Conservation (phyloP, 1,284 basidiomycete genomes). For the Pascua guehoae region DNA sequence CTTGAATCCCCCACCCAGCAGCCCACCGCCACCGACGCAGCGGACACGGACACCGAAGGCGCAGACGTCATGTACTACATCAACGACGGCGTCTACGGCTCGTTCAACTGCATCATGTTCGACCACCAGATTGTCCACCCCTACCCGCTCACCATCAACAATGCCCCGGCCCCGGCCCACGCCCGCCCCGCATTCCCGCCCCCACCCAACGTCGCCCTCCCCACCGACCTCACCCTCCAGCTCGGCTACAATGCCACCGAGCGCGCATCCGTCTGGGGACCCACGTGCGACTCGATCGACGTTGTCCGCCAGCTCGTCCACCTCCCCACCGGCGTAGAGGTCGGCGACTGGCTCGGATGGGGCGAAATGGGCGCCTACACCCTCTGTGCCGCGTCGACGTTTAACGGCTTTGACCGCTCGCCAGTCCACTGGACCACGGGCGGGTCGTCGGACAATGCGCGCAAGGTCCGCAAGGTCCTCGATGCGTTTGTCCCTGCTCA, state of each 20-base stretch:
- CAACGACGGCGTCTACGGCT: constrained; percentile 96
- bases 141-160: constrained; percentile 62
- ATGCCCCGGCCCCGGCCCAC: constrained; percentile 29
- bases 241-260: constrained; percentile 51
- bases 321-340: constrained; percentile 63
- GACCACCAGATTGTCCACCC: constrained; percentile 88
- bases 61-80: constrained; percentile 70
- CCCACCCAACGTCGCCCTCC: constrained; percentile 47
- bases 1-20: constrained; percentile 19
- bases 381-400: constrained; percentile 80
- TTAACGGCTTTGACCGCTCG: constrained; percentile 62
- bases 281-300: constrained; percentile 88
- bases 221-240: constrained; percentile 45
- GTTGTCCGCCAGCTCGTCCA: constrained; percentile 63
- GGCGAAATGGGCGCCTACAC: constrained; percentile 93
- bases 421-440: constrained; percentile 48
- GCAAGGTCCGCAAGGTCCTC: constrained; percentile 9
- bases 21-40: constrained; percentile 9
- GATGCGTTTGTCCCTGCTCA: constrained; percentile 2
- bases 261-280: constrained; percentile 55
- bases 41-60: constrained; percentile 16
- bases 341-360: constrained; percentile 90
- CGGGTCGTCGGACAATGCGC: constrained; percentile 16
- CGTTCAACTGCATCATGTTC: constrained; percentile 96
- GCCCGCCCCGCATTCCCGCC: constrained; percentile 45